Evolutionary conservation across 2,329 filamentous ascomycete genomes (phyloP).

Genomic region (Penicillium freii): DNA sequence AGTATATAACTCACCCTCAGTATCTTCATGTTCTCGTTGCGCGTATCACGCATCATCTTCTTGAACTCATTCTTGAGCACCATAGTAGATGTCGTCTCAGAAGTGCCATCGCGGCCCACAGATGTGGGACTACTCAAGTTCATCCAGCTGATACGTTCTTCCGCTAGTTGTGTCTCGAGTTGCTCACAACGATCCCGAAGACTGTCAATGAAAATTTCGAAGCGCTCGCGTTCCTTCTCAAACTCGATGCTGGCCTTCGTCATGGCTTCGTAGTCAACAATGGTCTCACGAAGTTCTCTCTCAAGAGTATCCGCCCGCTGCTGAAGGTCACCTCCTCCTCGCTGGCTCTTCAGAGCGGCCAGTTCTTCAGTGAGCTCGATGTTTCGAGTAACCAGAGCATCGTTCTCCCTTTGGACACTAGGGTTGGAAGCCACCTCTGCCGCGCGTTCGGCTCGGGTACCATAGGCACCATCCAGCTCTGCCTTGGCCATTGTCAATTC

Average conservation of each 20-base stretch:
- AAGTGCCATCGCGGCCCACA: slow-evolving; percentile 36
- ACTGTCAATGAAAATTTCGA: slow-evolving; percentile 63
- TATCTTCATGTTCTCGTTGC: slow-evolving; percentile 62
- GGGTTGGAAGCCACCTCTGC: slow-evolving; percentile 63
- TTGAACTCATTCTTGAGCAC: slow-evolving; percentile 73
- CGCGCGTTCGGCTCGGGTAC: slow-evolving; percentile 66
- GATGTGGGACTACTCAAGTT: slow-evolving; percentile 57
- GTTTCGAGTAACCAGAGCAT: slow-evolving; percentile 53
- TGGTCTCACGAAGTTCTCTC: slow-evolving; percentile 64
- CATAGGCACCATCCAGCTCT: slow-evolving; percentile 93
- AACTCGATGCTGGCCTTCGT: slow-evolving; percentile 68
- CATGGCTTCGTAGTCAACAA: slow-evolving; percentile 68
- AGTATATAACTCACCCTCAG: slow-evolving; percentile 57
- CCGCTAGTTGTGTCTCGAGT: slow-evolving; percentile 62
- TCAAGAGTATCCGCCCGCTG: slow-evolving; percentile 57
- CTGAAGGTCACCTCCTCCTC: slow-evolving; percentile 40
- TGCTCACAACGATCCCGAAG: slow-evolving; percentile 63
- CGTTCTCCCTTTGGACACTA: slow-evolving; percentile 59
- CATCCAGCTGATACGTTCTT: slow-evolving; percentile 66
- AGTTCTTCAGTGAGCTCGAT: slow-evolving; percentile 49
- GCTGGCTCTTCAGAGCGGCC: slow-evolving; percentile 41
- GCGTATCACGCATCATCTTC: slow-evolving; percentile 75
- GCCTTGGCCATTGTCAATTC: slow-evolving; percentile 87
- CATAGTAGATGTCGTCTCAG: slow-evolving; percentile 64
- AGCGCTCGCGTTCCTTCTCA: slow-evolving; percentile 66